phyloP scores from a whole-genome alignment of 768 basidiomycete genomes.

The Suillus brevipes region DNA sequence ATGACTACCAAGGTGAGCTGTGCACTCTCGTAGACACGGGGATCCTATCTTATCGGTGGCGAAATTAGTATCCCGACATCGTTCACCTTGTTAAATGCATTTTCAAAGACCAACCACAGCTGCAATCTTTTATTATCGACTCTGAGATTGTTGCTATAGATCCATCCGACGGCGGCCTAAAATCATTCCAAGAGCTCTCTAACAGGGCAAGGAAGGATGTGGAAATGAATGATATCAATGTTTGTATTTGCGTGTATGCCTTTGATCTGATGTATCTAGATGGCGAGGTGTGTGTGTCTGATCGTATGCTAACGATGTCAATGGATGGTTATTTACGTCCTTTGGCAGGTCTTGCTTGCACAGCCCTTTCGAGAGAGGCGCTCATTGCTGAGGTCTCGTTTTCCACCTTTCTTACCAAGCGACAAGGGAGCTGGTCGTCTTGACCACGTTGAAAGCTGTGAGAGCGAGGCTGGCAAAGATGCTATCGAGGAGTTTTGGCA shows the following conservation, averaged over 20 bases:
- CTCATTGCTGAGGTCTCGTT: conserved; percentile 57
- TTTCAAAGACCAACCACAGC: conserved; percentile 41
- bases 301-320: conserved; percentile 1
- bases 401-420: conserved; percentile 52
- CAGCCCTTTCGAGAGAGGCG: conserved; percentile 73
- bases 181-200: conserved; percentile 85
- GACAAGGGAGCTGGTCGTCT: conserved; percentile 57
- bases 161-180: conserved; percentile 55
- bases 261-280: conserved; percentile 91
- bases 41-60: conserved; percentile 16
- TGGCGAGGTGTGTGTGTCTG: conserved; percentile 56
- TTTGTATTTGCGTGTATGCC: conserved; percentile 79
- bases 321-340: conserved; percentile 10
- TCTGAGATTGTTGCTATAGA: conserved; percentile 89
- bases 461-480: conserved; percentile 61
- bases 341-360: conserved; percentile 60
- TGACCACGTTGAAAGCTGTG: conserved; percentile 71
- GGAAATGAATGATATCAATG: conserved; percentile 66
- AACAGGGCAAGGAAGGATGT: conserved; percentile 86
- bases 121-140: conserved; percentile 74
- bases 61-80: conserved; percentile 78
- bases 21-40: conserved; percentile 1
- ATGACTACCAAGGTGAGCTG: conserved; percentile 80
- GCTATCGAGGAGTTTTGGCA: conserved; percentile 75
- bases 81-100: conserved; percentile 55